These are phyloP conservation scores for Lavandula angustifolia DNA, from an alignment of 257 asterid species.

Conservation along the genomic window DNA sequence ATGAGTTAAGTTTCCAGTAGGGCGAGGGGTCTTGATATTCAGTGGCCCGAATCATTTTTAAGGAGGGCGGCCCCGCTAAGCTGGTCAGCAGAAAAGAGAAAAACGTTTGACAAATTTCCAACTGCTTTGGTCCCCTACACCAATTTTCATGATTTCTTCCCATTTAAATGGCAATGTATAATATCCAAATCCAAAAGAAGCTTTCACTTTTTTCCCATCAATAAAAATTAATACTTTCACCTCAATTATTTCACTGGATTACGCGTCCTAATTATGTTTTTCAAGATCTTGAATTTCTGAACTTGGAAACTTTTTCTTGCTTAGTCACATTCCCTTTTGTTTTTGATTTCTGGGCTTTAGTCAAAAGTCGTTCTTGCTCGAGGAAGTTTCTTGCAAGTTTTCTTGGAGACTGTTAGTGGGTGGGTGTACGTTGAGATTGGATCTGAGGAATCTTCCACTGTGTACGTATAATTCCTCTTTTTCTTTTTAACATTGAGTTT, in stretches of 20 bases:
- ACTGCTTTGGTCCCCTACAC: conserved; percentile 46
- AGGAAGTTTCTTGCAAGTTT: conserved; percentile 1
- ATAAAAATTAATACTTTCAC: conserved; percentile 16
- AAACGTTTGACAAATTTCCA: conserved; percentile 56
- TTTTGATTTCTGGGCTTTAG: conserved; percentile 40
- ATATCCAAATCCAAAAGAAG: conserved; percentile 46
- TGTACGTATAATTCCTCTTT: conserved; percentile 34
- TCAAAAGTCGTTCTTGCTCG: conserved; percentile 24
- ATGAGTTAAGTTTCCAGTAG: too few species aligned
- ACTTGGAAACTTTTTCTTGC: conserved; percentile 34
- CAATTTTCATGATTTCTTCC: conserved; percentile 32
- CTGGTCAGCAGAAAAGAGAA: conserved; percentile 55
- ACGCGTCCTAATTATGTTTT: conserved; percentile 31
- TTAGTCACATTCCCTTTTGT: conserved; percentile 49
- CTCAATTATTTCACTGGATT: conserved; percentile 28
- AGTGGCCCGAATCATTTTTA: too few species aligned
- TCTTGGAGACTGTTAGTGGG: conserved; percentile 23
- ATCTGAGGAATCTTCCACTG: conserved; percentile 26
- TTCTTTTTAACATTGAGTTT: background rate
- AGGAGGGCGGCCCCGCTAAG: conserved; percentile 32
- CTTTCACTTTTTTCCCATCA: conserved; percentile 48
- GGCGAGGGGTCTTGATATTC: too few species aligned
- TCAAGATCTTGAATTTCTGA: conserved; percentile 39
- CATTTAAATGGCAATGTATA: conserved; percentile 34
- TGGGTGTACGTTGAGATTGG: conserved; percentile 28